Conservation (phyloP, 2,329 filamentous ascomycete species). For the Chaetomiaceae sp. region DNA sequence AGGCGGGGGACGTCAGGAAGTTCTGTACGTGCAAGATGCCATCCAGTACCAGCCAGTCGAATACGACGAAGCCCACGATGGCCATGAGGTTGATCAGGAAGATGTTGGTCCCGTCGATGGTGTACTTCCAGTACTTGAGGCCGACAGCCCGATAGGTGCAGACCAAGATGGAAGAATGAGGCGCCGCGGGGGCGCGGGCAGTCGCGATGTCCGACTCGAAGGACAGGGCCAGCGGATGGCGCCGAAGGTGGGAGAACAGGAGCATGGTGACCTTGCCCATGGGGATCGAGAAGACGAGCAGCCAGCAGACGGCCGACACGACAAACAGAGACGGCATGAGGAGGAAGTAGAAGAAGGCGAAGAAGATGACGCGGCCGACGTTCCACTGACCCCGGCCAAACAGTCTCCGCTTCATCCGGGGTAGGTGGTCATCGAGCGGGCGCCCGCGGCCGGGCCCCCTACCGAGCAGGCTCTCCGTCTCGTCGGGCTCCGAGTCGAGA, state of each 20-base stretch:
- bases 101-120: conserved; percentile 95
- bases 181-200: conserved; percentile 62
- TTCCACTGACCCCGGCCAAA: conserved; percentile 98
- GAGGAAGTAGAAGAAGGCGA: conserved; percentile 89
- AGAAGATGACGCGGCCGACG: conserved; percentile 89
- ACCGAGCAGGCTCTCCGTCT: conserved; percentile 84
- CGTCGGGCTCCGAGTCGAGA: conserved; percentile 74
- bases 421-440: conserved; percentile 33
- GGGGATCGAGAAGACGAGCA: conserved; percentile 94
- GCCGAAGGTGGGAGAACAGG: conserved; percentile 82
- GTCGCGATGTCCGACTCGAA: conserved; percentile 83
- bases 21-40: conserved; percentile 61
- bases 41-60: conserved; percentile 80
- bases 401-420: conserved; percentile 67
- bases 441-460: conserved; percentile 44
- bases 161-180: conserved; percentile 79
- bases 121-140: conserved; percentile 98
- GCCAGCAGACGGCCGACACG: conserved; percentile 86
- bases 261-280: conserved; percentile 95
- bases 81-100: conserved; percentile 96
- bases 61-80: conserved; percentile 88
- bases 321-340: conserved; percentile 80
- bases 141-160: conserved; percentile 97
- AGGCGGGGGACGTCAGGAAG: conserved; percentile 72
- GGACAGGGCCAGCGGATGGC: conserved; percentile 85